Base-by-base conservation (phyloP, 2,329 filamentous ascomycete genomes). In the Xylariaceae sp. region DNA sequence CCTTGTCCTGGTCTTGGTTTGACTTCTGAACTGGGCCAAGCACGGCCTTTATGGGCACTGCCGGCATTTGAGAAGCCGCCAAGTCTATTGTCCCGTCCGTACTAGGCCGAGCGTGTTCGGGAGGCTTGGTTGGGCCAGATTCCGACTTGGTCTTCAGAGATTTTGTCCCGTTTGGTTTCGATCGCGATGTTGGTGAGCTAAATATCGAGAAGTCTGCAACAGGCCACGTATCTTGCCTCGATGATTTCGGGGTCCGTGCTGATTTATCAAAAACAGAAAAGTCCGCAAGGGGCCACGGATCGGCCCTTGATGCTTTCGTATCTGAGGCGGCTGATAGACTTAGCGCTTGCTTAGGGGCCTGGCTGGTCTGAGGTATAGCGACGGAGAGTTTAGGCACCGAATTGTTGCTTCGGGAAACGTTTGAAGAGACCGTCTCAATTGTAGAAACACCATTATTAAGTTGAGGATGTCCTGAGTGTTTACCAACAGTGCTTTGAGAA, bases 1-100 rank as follows among this genome's bases (percentile, higher is more conserved):
- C 61, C 18, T 69, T 65, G 14, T 74, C 71, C 18, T 75, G 69
- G 32, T 71, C 61, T 7, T 59, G 19, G 7, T 18, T 29, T 7
- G 54, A 37, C 16, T 54, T 56, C 40, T 66, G 52, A 18, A 63
- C 50, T 3, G 63, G 59, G 6, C 51, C 59, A 41, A 65, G 56
- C 12, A 57, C 47, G 2, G 52, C 56, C 9, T 56, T 53, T 3
- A 60, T 26, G 16, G 19, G 45, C 14, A 50, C 40, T 14, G 20
- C 18, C 20, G 48, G 50, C 40, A 21, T 23, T 18, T 19, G 41
- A 32, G 26, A 37, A 19, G 50, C 2, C n/a, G 21, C 14, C 21
- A 18, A 14, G 21, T 45, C 10, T 43, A 37, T 37, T 37, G 12
- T 37, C 14, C 14, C 18, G 20, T 48, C 3, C 18, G 48, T 12